Percentiles rank a stretch among this genome's conserved stretches.
These are phyloP conservation scores for Phlebiopsis flavidoalba DNA, from an alignment of 768 basidiomycete genomes.

Conservation along the genomic window DNA sequence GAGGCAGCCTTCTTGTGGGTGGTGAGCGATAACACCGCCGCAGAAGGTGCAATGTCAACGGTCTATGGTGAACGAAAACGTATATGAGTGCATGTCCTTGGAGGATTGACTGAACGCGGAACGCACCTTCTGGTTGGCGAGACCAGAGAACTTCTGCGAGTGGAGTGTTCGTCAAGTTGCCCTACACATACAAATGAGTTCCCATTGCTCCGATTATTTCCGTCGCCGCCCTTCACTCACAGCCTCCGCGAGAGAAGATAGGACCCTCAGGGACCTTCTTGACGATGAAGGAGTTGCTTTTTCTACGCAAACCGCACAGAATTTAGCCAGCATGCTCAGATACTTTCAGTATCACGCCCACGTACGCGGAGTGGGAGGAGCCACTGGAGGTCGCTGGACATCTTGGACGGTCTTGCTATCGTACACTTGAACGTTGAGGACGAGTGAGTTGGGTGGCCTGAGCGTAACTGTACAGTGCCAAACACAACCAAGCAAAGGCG, in stretches of 20 bases:
- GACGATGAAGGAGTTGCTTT: conserved; percentile 81
- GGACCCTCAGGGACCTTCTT: conserved; percentile 71
- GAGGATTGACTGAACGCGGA: not conserved
- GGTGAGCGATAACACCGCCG: conserved; percentile 53
- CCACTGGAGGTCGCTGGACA: conserved; percentile 93
- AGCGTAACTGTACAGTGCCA: conserved; percentile 26
- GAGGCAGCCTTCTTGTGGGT: conserved; percentile 63
- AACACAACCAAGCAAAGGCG: conserved; percentile 15
- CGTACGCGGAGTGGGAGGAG: conserved; percentile 83
- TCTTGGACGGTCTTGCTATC: conserved; percentile 35
- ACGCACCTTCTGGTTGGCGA: conserved; percentile 76
- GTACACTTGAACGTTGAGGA: conserved; percentile 19
- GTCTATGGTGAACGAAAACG: conserved; percentile 36
- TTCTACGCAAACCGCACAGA: conserved; percentile 40
- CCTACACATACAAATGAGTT: conserved; percentile 38
- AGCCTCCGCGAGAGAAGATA: conserved; percentile 79
- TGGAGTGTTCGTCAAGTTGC: conserved; percentile 83
- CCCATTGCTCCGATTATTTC: not conserved
- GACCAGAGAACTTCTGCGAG: conserved; percentile 90
- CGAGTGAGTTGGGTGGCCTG: conserved; percentile 22
- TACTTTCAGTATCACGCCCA: conserved; percentile 18
- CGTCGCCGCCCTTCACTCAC: conserved; percentile 36
- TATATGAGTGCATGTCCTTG: not conserved
- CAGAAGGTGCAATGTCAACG: conserved; percentile 55
- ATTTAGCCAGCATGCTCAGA: conserved; percentile 1